phyloP scores from a whole-genome alignment of 495 filamentous ascomycete species.

The Aspergillus wentii region DNA sequence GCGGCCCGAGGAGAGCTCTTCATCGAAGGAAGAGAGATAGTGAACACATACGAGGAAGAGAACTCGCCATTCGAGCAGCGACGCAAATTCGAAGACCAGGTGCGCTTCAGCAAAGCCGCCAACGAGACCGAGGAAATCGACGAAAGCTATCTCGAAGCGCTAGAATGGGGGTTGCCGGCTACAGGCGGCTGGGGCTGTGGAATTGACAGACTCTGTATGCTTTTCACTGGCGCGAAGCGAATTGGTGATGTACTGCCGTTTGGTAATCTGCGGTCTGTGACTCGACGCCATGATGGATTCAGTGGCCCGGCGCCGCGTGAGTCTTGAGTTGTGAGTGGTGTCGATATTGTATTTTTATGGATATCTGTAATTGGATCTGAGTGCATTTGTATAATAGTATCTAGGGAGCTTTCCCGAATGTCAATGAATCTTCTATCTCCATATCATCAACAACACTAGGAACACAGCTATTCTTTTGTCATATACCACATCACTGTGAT shows the following conservation, averaged over 20 bases:
- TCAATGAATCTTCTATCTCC: too few species aligned
- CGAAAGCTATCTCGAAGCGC: conserved; percentile 74
- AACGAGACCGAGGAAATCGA: conserved; percentile 54
- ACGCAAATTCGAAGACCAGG: conserved; percentile 69
- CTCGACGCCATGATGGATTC: conserved; percentile 14
- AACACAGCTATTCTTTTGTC: too few species aligned
- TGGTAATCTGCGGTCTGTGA: conserved; percentile 64
- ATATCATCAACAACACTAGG: too few species aligned
- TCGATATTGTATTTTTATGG: conserved; percentile 31
- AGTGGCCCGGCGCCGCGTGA: too few species aligned
- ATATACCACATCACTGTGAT: too few species aligned
- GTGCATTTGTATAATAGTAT: too few species aligned
- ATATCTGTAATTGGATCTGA: too few species aligned
- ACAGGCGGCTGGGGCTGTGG: conserved; percentile 97
- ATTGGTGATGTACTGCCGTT: conserved; percentile 85
- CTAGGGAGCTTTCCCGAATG: too few species aligned
- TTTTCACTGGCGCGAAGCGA: conserved; percentile 67
- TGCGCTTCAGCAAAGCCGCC: conserved; percentile 33
- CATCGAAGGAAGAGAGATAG: conserved; percentile 70
- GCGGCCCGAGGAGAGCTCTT: conserved; percentile 88
- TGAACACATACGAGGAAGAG: conserved; percentile 97
- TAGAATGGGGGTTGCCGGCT: conserved; percentile 85
- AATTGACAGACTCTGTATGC: conserved; percentile 84
- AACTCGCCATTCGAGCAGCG: conserved; percentile 87
- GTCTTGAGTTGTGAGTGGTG: conserved; percentile 50